Base-by-base conservation (phyloP, 306 rosid genomes). In the Dryas alaskensis region DNA sequence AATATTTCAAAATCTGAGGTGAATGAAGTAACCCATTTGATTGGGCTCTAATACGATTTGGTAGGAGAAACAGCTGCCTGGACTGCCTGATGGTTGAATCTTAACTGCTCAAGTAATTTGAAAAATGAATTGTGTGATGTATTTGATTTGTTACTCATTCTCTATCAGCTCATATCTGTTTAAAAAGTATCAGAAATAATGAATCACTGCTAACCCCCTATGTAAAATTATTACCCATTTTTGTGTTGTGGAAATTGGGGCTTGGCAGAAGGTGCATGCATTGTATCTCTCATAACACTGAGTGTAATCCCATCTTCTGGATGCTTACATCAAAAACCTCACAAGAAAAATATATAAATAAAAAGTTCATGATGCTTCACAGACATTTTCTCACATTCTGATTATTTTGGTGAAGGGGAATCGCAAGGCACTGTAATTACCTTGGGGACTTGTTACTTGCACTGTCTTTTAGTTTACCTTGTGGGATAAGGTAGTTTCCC, bases 391-490 rank as follows among this genome's bases (percentile, higher is more conserved):
- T 65, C 50, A 81, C 71, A 8, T 43, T 58, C 53, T 74, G 17
- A 45, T 63, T 73, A 7, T 81, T 69, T 8, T 78, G 61, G 72
- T 80, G 73, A 59, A 95, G 99, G 99, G 99, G 98, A 67, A 68
- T 92, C 77, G 93, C 98, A 46, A 82, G 99, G 81, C 99, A 92
- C 78, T 88, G 96, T 76, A 95, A 95, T 81, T 92, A 95, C 89
- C 88, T 95, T 5, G 99, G 98, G 61, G 97, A 95, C 82, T 84
- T 95, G 90, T 76, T 92, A 78, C 92, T 95, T 73, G 99, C 99
- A 64, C 87, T 88, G 76, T 88, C 99, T 60, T 92, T 92, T 68
- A 95, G 99, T 86, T 87, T 94, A 55, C 98, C 98, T 19, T 95
- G 99, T 78, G 99, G 99, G 22, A 83, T 90, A 81, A 90, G 98